A percentile compares a stretch with the other conserved stretches of the same genome.
Evolutionary conservation across 2,329 filamentous ascomycete genomes (phyloP).

Genomic region (Sordariomycetes sp.): DNA sequence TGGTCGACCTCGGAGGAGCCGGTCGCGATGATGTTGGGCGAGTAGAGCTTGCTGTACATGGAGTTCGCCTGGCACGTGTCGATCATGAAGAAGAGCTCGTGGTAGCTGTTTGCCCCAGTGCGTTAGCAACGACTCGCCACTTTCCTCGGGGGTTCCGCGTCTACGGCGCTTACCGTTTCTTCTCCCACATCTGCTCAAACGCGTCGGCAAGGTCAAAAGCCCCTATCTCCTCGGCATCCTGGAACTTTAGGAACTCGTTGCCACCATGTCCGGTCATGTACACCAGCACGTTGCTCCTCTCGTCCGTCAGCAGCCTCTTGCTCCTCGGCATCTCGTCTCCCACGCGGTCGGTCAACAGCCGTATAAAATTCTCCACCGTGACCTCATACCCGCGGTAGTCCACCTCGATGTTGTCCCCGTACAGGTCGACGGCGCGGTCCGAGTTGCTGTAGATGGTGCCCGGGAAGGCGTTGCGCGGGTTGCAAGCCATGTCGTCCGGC

Average conservation of each 20-base stretch:
- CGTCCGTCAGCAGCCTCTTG: slow-evolving; percentile 88
- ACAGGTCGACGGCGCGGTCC: slow-evolving; percentile 87
- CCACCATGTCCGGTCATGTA: slow-evolving; percentile 99
- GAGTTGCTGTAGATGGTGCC: slow-evolving; percentile 98
- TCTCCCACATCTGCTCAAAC: slow-evolving; percentile 99
- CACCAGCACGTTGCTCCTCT: slow-evolving; percentile 90
- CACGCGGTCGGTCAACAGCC: slow-evolving; percentile 85
- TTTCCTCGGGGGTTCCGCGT: background rate
- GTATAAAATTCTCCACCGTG: slow-evolving; percentile 97
- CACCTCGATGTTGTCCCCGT: slow-evolving; percentile 98
- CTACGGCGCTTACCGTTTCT: slow-evolving; percentile 58
- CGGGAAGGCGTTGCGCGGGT: slow-evolving; percentile 94
- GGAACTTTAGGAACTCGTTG: slow-evolving; percentile 97
- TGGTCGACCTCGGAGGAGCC: slow-evolving; percentile 95
- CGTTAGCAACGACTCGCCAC: background rate
- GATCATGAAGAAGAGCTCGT: slow-evolving; percentile 99
- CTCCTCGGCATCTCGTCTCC: slow-evolving; percentile 90
- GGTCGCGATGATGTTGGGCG: slow-evolving; percentile 94
- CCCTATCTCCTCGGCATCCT: slow-evolving; percentile 95
- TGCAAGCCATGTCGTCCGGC: slow-evolving; percentile 99
- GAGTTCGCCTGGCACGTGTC: slow-evolving; percentile 99
- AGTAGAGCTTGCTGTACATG: slow-evolving; percentile 98
- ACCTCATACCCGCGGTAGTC: slow-evolving; percentile 98
- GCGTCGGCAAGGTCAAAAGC: slow-evolving; percentile 94
- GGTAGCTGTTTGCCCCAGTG: slow-evolving; percentile 49